These are phyloP conservation scores for Penicillium italicum DNA, from an alignment of 2,329 filamentous ascomycete species.

Conservation along the genomic window DNA sequence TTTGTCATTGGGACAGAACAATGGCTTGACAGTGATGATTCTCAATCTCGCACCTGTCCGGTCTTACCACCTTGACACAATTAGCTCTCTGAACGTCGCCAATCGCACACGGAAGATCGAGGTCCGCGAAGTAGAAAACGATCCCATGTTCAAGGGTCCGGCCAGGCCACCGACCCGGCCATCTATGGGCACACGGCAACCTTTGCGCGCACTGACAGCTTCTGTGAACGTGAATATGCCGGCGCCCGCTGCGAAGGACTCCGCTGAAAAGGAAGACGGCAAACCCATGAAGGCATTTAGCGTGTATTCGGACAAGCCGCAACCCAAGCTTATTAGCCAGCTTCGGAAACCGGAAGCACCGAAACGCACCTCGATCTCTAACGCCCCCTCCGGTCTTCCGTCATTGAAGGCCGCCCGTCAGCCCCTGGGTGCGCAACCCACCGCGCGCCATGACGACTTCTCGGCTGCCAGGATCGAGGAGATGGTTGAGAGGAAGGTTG, in stretches of 20 bases:
- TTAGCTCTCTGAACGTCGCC: slow-evolving; percentile 91
- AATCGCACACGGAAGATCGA: slow-evolving; percentile 96
- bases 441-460: slow-evolving; percentile 49
- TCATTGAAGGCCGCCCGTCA: slow-evolving; percentile 49
- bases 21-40: slow-evolving; percentile 94
- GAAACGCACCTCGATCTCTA: slow-evolving; percentile 45
- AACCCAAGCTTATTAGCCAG: slow-evolving; percentile 43
- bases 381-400: slow-evolving; percentile 40
- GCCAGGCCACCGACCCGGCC: slow-evolving; percentile 52
- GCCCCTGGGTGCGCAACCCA: slow-evolving; percentile 24
- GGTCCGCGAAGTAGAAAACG: slow-evolving; percentile 91
- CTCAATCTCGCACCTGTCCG: slow-evolving; percentile 87
- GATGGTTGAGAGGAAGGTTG: slow-evolving; percentile 86
- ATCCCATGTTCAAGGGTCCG: slow-evolving; percentile 78
- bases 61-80: slow-evolving; percentile 87
- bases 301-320: slow-evolving; percentile 72
- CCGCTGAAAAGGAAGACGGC: slow-evolving; percentile 53
- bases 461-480: slow-evolving; percentile 78
- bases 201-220: slow-evolving; percentile 71
- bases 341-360: slow-evolving; percentile 41
- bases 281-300: slow-evolving; percentile 81
- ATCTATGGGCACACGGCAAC: slow-evolving; percentile 61
- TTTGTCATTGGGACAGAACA: slow-evolving; percentile 86
- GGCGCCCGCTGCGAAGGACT: slow-evolving; percentile 50
- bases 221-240: slow-evolving; percentile 69